Evolutionary conservation across 2,329 filamentous ascomycete species (phyloP), one percentile per base, ranked within the genome.

Genomic region (Thelonectria discophora): DNA sequence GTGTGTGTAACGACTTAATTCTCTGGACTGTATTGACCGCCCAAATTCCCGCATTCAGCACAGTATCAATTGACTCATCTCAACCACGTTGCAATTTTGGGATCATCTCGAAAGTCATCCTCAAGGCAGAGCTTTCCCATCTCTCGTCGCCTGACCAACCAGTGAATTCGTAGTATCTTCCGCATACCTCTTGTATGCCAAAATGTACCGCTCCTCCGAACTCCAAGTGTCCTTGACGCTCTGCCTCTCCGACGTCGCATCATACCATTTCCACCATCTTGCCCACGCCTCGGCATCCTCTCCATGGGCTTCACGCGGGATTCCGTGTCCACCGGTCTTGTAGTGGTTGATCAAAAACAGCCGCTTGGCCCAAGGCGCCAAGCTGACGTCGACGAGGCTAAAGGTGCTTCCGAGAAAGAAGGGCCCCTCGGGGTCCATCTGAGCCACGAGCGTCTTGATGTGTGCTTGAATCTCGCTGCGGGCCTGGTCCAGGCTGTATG

Each of bases 301-400:
- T 1, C 85, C 83, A 13, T 89, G 84, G 5, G 81, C 78, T 3
- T 85, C 82, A 34, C 70, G 52, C 2, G 82, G 81, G 21, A 86
- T 77, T 0, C 81, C 82, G 2, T 81, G 65, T 0, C 85, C 85
- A 0, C 84, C 84, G 0, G 77, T 71, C 72, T 94, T 94, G 73
- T 90, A 94, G 64, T 92, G 83, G 68, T 94, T 90, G 66, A 94
- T 88, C 6, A 92, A 78, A 80, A 90, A 94, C 18, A 93, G 72
- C 13, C 91, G 81, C 69, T 88, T 84, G 0, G 88, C 87, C 90
- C 90, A 94, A 0, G 91, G 91, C 39, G 88, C 90, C 3, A 93
- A 77, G 64, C 87, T 84, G 21, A 93, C 80, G 74, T 94, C 91
- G 13, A 92, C 85, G 18, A 93, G 76, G 55, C 83, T 83, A n/a